A percentile compares a stretch with the other conserved stretches of the same genome.
Conservation (phyloP, 352 stramenopile genomes). For the Detonula confervacea region DNA sequence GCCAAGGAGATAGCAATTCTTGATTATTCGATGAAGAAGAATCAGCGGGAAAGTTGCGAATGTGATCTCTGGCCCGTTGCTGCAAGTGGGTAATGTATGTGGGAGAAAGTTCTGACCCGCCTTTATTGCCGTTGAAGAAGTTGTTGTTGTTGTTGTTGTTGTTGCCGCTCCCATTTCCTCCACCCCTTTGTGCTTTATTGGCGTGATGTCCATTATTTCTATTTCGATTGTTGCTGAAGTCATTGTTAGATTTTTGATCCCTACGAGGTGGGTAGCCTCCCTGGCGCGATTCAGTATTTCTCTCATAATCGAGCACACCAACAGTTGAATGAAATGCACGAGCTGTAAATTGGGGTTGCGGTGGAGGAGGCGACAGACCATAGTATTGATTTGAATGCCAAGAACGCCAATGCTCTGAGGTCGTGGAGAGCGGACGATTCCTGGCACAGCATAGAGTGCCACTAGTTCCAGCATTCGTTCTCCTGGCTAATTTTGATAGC, state of each 20-base stretch:
- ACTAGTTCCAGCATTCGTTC: no score
- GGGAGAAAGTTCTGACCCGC: not conserved
- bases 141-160: not conserved
- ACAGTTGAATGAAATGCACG: not conserved
- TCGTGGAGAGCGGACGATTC: no score
- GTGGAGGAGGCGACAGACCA: no score
- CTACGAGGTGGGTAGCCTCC: not conserved
- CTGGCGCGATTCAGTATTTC: no score
- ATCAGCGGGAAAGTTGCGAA: constrained; percentile 10
- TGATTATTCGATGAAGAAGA: not conserved
- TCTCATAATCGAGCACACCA: not conserved
- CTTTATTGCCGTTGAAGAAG: not conserved
- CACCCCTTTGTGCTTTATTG: not conserved
- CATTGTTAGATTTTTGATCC: not conserved
- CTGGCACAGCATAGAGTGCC: no score
- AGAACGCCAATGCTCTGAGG: no score
- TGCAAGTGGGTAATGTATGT: constrained; percentile 9
- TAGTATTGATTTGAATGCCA: no score
- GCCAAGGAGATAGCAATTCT: constrained; percentile 13
- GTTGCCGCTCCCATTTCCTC: not conserved
- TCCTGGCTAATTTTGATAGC: no score
- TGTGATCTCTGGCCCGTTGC: constrained; percentile 15
- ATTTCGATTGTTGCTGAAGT: not conserved
- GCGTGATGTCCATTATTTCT: not conserved
- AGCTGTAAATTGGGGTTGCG: no score